Conservation (phyloP, 768 basidiomycete genomes). For the Boletellus sp. region DNA sequence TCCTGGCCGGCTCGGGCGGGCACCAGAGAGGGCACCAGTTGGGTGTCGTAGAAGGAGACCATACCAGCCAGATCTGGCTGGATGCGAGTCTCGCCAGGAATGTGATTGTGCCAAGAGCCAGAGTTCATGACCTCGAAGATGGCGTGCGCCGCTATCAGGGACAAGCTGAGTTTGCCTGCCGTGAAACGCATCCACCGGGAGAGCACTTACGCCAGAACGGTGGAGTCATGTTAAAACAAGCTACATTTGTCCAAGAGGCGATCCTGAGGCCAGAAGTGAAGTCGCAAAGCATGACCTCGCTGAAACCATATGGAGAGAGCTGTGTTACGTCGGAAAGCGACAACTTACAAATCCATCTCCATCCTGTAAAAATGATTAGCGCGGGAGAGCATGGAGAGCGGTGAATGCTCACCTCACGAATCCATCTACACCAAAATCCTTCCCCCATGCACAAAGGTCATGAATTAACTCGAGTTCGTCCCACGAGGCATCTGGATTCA, state of each 20-base stretch:
- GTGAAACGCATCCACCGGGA: not conserved
- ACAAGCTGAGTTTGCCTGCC: not conserved
- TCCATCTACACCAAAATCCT: not conserved
- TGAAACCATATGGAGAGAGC: not conserved
- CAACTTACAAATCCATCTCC: not conserved
- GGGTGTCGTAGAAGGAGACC: not conserved
- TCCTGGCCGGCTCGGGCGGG: not conserved
- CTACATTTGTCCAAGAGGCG: not conserved
- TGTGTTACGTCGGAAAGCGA: too few relatives aligned
- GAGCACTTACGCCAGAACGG: not conserved
- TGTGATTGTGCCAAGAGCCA: conserved; percentile 19
- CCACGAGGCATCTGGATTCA: too few relatives aligned
- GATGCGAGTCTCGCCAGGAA: conserved; percentile 21
- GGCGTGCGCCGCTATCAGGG: not conserved
- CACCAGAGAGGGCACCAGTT: not conserved
- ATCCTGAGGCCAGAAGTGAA: not conserved
- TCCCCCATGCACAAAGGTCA: not conserved
- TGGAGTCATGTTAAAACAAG: not conserved
- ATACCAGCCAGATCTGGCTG: conserved; percentile 10
- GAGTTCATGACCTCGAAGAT: conserved; percentile 7
- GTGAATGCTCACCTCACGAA: not conserved
- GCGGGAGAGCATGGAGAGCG: too few relatives aligned
- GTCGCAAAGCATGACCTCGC: not conserved
- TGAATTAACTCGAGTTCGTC: not conserved
- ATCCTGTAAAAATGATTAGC: not conserved